Conservation (phyloP, 805 yeast genomes). For the Peterozyma xylosa region DNA sequence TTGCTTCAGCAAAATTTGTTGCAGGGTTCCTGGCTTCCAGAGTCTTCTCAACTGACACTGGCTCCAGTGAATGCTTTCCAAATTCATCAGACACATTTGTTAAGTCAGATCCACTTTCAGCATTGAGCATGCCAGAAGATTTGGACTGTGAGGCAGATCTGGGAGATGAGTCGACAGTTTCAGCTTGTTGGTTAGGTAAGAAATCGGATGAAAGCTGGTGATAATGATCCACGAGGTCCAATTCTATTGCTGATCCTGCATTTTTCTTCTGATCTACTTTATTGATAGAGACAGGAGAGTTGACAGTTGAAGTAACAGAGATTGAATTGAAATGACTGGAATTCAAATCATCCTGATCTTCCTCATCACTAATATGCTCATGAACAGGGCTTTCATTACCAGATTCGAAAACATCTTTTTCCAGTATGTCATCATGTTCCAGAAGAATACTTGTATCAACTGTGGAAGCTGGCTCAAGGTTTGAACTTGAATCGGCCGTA, state of each 20-base stretch:
- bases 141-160: slow-evolving; percentile 13
- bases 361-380: not conserved
- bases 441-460: too few species aligned
- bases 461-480: too few species aligned
- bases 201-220: not conserved
- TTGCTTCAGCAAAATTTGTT: too few species aligned
- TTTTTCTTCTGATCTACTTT: too few species aligned
- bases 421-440: too few species aligned
- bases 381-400: not conserved
- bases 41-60: too few species aligned
- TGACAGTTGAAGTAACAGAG: not conserved
- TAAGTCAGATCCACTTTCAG: slow-evolving; percentile 15
- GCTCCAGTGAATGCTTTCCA: too few species aligned
- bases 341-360: not conserved
- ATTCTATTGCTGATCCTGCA: not conserved
- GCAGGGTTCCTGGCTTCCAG: too few species aligned
- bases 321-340: not conserved
- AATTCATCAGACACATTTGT: slow-evolving; percentile 7
- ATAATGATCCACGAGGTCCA: not conserved
- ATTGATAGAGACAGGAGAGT: not conserved
- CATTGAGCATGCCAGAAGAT: slow-evolving; percentile 17
- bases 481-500: too few species aligned
- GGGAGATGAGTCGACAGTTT: not conserved
- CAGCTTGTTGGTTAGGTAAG: not conserved
- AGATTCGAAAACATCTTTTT: too few species aligned